Evolutionary conservation across 139 green algal genomes (phyloP).

Genomic region (Auxenochlorella pyrenoidosa): DNA sequence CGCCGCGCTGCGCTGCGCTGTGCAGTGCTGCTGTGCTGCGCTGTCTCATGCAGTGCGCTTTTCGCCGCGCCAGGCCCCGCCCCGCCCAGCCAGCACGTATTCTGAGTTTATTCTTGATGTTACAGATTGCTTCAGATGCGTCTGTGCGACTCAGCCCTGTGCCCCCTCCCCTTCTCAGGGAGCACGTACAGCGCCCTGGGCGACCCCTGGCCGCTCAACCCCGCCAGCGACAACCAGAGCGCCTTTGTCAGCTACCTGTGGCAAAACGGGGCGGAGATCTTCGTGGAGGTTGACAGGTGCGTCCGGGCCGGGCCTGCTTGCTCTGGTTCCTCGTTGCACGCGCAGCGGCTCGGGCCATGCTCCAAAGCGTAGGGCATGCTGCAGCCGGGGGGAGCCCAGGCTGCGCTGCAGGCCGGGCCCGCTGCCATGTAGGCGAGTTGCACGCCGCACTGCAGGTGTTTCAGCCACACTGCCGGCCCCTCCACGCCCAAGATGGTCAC

Average conservation of each 20-base stretch:
- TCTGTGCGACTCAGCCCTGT: not conserved
- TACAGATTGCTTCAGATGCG: not conserved
- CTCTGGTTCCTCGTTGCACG: too few species aligned
- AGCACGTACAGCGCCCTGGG: not conserved
- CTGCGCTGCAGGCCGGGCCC: not conserved
- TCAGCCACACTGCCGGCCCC: too few species aligned
- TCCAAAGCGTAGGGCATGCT: too few species aligned
- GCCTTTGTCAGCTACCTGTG: slow-evolving; percentile 3
- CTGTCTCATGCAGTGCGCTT: too few species aligned
- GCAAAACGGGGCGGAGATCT: not conserved
- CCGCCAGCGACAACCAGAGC: not conserved
- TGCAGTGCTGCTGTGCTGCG: not conserved
- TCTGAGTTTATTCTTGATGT: not conserved
- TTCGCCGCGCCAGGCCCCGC: not conserved
- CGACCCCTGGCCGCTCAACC: slow-evolving; percentile 41
- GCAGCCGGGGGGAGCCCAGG: too few species aligned
- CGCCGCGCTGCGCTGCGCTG: not conserved
- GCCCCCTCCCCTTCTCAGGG: not conserved
- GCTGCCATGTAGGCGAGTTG: too few species aligned
- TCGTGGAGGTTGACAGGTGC: not conserved
- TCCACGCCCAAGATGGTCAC: too few species aligned
- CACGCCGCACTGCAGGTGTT: too few species aligned
- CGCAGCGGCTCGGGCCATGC: too few species aligned
- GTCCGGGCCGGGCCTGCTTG: not conserved
- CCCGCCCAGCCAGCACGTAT: too few species aligned